These are phyloP conservation scores for Daedalea quercina DNA, from an alignment of 768 basidiomycete species.

Conservation along the genomic window DNA sequence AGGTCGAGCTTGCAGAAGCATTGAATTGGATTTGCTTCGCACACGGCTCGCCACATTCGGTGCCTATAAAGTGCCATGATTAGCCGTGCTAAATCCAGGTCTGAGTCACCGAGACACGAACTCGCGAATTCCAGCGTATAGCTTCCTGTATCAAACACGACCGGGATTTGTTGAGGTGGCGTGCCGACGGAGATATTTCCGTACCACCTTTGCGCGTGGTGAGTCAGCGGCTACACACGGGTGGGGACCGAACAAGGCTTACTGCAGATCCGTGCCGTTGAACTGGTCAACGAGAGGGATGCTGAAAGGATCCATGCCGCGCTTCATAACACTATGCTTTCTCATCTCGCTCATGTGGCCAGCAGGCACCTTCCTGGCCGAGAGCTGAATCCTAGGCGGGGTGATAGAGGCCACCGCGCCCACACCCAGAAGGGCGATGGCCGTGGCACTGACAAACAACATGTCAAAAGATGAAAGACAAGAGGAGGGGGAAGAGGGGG, in stretches of 20 bases:
- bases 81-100: neutral
- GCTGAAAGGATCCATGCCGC: conserved; percentile 27
- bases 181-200: conserved; percentile 50
- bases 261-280: conserved; percentile 54
- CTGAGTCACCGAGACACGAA: conserved; percentile 19
- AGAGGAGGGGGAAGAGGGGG: neutral
- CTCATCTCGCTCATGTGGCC: conserved; percentile 9
- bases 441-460: conserved; percentile 4
- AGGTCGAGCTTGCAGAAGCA: conserved; percentile 43
- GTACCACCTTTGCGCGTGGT: conserved; percentile 35
- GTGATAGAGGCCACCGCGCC: conserved; percentile 2
- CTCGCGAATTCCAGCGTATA: conserved; percentile 42
- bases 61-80: conserved; percentile 40
- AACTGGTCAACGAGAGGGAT: conserved; percentile 47
- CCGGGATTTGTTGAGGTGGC: conserved; percentile 39
- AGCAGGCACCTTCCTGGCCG: conserved; percentile 14
- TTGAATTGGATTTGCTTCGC: conserved; percentile 40
- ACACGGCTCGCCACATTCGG: conserved; percentile 39
- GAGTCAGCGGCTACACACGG: neutral
- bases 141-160: conserved; percentile 57
- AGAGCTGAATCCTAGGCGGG: conserved; percentile 14
- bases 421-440: conserved; percentile 6
- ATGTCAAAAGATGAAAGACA: neutral
- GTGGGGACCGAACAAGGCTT: conserved; percentile 11
- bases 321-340: neutral